A percentile compares a stretch with the other conserved stretches of the same genome.
Evolutionary conservation across 331 rosid genomes (phyloP).

Genomic region (Acacia concinna): DNA sequence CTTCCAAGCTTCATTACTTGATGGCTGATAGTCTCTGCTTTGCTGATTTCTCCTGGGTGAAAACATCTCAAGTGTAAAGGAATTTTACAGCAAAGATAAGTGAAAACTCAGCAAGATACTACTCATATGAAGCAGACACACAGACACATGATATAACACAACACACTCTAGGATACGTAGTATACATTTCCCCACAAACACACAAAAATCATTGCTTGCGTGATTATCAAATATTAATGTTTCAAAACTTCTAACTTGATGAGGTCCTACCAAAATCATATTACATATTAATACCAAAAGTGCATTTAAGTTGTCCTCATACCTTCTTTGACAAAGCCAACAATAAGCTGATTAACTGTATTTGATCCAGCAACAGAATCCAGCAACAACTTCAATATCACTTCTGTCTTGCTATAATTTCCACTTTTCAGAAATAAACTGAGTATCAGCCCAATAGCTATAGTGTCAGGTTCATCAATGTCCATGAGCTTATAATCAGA

Average conservation of each 20-base stretch:
- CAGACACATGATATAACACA: not conserved
- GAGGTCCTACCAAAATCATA: not conserved
- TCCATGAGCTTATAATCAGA: conserved; percentile 40
- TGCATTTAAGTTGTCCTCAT: conserved; percentile 21
- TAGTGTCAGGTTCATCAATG: conserved; percentile 51
- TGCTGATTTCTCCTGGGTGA: conserved; percentile 70
- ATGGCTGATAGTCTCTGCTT: conserved; percentile 58
- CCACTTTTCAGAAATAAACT: conserved; percentile 57
- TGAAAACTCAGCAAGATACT: conserved; percentile 22
- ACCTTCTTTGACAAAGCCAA: conserved; percentile 66
- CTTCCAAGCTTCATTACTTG: conserved; percentile 49
- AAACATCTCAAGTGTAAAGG: not conserved
- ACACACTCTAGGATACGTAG: not conserved
- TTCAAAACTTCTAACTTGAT: not conserved
- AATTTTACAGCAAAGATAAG: conserved; percentile 4
- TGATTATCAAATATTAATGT: not conserved
- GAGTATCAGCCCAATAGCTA: conserved; percentile 72
- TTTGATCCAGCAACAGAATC: conserved; percentile 52
- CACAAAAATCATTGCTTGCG: not conserved
- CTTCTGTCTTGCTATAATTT: conserved; percentile 39
- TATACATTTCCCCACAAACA: not conserved
- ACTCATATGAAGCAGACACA: conserved; percentile 1
- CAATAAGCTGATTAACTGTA: conserved; percentile 47
- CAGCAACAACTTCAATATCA: conserved; percentile 52
- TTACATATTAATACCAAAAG: conserved; percentile 6